A percentile compares a stretch with the other conserved stretches of the same genome.
Conservation (phyloP, 73 alveolate genomes). For the Stentor coeruleus region DNA sequence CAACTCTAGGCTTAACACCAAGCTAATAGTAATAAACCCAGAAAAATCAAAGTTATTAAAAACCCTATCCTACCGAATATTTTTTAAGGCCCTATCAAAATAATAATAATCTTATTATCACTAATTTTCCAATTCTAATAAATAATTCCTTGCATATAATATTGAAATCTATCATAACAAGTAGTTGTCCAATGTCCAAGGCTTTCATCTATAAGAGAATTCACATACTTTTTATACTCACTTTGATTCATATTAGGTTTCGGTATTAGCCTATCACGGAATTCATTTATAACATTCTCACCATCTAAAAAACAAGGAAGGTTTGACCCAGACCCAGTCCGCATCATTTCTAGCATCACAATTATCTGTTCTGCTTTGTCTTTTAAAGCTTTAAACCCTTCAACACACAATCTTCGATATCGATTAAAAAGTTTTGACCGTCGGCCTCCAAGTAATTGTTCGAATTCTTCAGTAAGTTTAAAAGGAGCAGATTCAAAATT, state of each 20-base stretch:
- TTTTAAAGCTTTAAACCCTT: slow-evolving; percentile 49
- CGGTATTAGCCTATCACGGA: slow-evolving; percentile 36
- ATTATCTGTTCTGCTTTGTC: slow-evolving; percentile 53
- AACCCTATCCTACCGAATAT: no score
- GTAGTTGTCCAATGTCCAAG: slow-evolving; percentile 63
- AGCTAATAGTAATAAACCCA: no score
- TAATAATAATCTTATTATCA: no score
- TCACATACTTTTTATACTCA: slow-evolving; percentile 49
- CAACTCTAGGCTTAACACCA: no score
- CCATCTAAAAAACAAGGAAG: slow-evolving; percentile 34
- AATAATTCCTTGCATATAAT: slow-evolving; percentile 54
- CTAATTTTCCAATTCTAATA: no score
- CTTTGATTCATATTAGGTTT: slow-evolving; percentile 45
- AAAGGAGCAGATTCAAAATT: slow-evolving; percentile 95
- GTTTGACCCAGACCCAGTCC: slow-evolving; percentile 41
- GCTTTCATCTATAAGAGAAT: slow-evolving; percentile 50
- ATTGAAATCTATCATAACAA: slow-evolving; percentile 69
- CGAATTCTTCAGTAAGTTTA: slow-evolving; percentile 91
- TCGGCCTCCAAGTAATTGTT: slow-evolving; percentile 89
- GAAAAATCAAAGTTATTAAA: no score
- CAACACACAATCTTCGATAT: slow-evolving; percentile 24
- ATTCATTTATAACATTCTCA: slow-evolving; percentile 13
- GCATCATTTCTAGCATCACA: slow-evolving; percentile 57
- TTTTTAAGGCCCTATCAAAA: no score
- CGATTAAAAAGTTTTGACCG: slow-evolving; percentile 29